Base-by-base conservation (phyloP, 2,329 filamentous ascomycete species). In the Lecanosticta acicola region DNA sequence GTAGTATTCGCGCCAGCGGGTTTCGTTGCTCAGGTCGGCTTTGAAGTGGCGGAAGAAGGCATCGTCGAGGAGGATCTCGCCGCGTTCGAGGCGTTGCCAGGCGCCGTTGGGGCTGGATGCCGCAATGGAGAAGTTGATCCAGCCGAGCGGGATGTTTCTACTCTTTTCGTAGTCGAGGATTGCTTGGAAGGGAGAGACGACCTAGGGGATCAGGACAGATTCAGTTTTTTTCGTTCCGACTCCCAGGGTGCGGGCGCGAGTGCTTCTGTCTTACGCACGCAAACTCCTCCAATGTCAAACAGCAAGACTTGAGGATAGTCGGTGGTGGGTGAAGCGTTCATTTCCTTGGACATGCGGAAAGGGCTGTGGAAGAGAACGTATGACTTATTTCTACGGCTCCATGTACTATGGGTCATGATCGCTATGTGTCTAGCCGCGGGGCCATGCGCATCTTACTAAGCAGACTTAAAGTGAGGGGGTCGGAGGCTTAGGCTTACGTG, bases 201-300 rank as follows among this genome's bases (percentile, higher is more conserved):
- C 88, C 90, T 94, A 14, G 3, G 32, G 13, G 20, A 5, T 16
- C 16, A 35, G 4, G n/a, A n/a, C 18, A 19, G 16, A 18, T n/a
- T 33, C 17, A 18, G 16, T 26, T 16, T 41, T 33, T 16, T 4
- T 41, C 7, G 26, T 29, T 5, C 11, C 24, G 20, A 10, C 10
- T 29, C 4, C 5, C 8, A 39, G 37, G 19, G 9, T 29, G 20
- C 9, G 17, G n/a, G 37, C 13, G 19, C n/a, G 37, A 10, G 24
- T 9, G 7, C 38, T 19, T 13, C 17, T 1, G 13, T 49, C 36
- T 42, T 50, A 81, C 87, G 75, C 84, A 95, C 91, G 76, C 88
- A 94, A 58, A 98, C 93, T 51, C 93, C 93, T 32, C 93, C 93
- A 57, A 98, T 93, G 68, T 98, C 93, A 66, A 97, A 97, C 17